Base-by-base conservation (phyloP, 2,329 filamentous ascomycete genomes). In the Stagonosporopsis cucurbitacearum region DNA sequence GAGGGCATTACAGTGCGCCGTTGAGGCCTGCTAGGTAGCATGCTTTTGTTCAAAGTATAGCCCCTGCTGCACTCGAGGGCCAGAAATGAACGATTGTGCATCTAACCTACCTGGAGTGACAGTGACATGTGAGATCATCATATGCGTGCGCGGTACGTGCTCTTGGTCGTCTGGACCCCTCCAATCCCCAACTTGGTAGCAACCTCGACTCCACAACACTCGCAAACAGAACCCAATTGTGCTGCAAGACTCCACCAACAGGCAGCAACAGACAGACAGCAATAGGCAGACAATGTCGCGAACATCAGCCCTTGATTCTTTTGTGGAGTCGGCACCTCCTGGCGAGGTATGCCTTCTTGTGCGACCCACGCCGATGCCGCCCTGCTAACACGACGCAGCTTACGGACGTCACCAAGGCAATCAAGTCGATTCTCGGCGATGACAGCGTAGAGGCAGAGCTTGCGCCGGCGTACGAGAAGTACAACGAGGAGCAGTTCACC, bases 401-500 rank as follows among this genome's bases (percentile, higher is more conserved):
- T 66, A 84, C 86, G 77, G 92, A 96, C 80, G 91, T 96, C 64
- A 86, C 96, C 64, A 89, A 90, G 77, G 95, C 96, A 75, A 96
- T 99, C 81, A 96, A 96, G 78, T 83, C 87, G 46, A 83, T 99
- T 39, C 92, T 92, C 17, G 81, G 86, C 59, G 86, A 89, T 65
- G 86, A 87, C 37, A 80, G 83, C 51, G 80, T 95, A 59, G 79
- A 93, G 51, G 80, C 86, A 57, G 87, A 90, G 62, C 88, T 97
- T 49, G 85, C 83, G 6, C 90, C 92, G 0, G 92, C 95, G 0
- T 96, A 96, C 75, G 83, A 93, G 78, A 92, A 90, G 78, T 98
- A 99, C 84, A 97, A 98, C 70, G 94, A 99, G 78, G 89, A 93
- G 77, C 95, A 99, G 78, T 90, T 97, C 76, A 80, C 87, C 44